Evolutionary conservation across 805 yeast genomes (phyloP).

Genomic region (Lachancea quebecensis): DNA sequence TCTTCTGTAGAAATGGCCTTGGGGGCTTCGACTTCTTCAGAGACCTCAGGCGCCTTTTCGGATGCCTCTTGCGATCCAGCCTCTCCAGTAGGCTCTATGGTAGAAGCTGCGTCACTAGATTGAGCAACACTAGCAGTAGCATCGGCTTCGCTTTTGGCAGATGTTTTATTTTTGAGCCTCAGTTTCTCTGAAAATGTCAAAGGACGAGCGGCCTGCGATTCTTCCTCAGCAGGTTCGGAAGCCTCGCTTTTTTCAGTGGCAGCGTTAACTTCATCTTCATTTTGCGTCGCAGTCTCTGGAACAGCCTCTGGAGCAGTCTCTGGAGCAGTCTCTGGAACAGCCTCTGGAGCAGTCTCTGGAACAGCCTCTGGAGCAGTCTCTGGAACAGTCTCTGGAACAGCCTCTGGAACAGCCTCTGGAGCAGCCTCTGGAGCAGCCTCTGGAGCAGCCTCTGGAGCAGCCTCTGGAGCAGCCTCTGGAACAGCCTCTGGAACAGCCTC

Average conservation of each 20-base stretch:
- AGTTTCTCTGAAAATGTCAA: conserved; percentile 24
- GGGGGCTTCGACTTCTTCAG: neutral
- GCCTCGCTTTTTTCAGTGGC: conserved; percentile 1
- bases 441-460: conserved; percentile 1
- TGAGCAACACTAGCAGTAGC: conserved; percentile 5
- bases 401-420: neutral
- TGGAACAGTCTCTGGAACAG: neutral
- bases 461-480: conserved; percentile 1
- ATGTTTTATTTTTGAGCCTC: conserved; percentile 16
- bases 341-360: conserved; percentile 9
- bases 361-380: conserved; percentile 6
- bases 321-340: neutral
- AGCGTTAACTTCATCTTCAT: neutral
- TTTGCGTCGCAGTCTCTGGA: neutral
- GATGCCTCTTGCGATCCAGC: conserved; percentile 7
- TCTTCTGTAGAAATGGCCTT: neutral
- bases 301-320: neutral
- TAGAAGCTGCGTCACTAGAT: neutral
- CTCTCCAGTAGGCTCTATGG: too few species aligned
- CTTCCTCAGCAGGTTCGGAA: conserved; percentile 10
- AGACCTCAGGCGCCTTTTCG: neutral
- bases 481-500: neutral
- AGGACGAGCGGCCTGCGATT: conserved; percentile 7
- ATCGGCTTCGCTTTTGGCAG: conserved; percentile 15
- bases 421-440: conserved; percentile 7